These are phyloP conservation scores for Mycena leptocephala DNA, from an alignment of 768 basidiomycete genomes.

Conservation along the genomic window DNA sequence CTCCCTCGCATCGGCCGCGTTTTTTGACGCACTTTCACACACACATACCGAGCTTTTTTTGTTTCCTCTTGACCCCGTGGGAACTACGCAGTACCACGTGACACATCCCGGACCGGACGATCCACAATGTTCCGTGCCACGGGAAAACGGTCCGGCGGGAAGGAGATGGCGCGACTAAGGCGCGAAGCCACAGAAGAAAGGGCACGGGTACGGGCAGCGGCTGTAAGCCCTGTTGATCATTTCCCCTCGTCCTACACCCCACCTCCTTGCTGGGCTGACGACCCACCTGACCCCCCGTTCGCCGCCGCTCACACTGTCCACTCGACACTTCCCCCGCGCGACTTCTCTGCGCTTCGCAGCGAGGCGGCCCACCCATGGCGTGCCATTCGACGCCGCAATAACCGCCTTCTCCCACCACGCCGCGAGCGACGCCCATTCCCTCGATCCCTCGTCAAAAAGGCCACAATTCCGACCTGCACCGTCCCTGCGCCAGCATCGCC, in stretches of 20 bases:
- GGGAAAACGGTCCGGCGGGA: not conserved
- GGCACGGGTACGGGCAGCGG: not conserved
- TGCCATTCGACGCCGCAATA: not conserved
- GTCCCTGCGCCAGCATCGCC: too few species aligned
- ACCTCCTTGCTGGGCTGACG: not conserved
- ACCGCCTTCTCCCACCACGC: not conserved
- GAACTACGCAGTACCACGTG: not conserved
- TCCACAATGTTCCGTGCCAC: not conserved
- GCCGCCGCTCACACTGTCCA: not conserved
- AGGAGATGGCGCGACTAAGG: not conserved
- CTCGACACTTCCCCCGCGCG: not conserved
- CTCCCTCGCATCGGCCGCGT: not conserved
- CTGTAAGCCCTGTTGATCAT: not conserved
- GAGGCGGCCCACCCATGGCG: not conserved
- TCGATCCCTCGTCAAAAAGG: too few species aligned
- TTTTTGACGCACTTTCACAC: not conserved
- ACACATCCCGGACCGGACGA: not conserved
- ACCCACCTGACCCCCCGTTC: not conserved
- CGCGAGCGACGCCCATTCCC: not conserved
- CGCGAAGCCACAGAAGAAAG: not conserved
- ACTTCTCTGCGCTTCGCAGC: not conserved
- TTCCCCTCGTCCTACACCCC: not conserved
- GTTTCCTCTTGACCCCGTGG: not conserved
- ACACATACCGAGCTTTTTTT: not conserved
- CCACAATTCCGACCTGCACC: too few species aligned